These are phyloP conservation scores for Lasiodiplodia hormozganensis DNA, from an alignment of 2,329 filamentous ascomycete species.

Conservation along the genomic window DNA sequence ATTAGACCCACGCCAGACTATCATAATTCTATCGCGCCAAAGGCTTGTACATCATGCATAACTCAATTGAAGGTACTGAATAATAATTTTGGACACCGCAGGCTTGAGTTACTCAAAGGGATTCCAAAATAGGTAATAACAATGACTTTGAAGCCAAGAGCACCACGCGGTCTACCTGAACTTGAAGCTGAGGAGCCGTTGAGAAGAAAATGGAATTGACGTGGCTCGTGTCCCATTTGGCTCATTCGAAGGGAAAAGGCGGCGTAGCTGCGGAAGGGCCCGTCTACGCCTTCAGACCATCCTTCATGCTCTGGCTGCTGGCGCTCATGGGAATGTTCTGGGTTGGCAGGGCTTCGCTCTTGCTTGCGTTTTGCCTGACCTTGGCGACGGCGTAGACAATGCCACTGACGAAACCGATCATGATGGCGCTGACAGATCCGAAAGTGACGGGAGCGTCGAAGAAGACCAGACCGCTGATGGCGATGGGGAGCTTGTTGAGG, in stretches of 20 bases:
- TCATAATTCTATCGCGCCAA: slow-evolving; percentile 12
- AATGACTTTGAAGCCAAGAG: slow-evolving; percentile 9
- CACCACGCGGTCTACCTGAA: neutral
- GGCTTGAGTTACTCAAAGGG: neutral
- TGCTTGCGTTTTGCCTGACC: slow-evolving; percentile 76
- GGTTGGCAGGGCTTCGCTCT: slow-evolving; percentile 68
- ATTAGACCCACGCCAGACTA: slow-evolving; percentile 16
- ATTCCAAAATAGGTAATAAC: slow-evolving; percentile 1
- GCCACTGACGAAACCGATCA: slow-evolving; percentile 88
- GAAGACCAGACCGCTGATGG: slow-evolving; percentile 85
- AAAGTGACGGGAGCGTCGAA: slow-evolving; percentile 94
- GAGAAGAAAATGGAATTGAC: slow-evolving; percentile 1
- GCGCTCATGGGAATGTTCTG: slow-evolving; percentile 78
- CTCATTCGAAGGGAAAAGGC: slow-evolving; percentile 18
- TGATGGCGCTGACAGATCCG: slow-evolving; percentile 89
- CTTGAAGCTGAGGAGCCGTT: neutral
- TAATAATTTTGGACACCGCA: slow-evolving; percentile 9
- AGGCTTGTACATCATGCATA: slow-evolving; percentile 23
- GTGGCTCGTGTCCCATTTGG: slow-evolving; percentile 5
- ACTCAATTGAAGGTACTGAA: neutral
- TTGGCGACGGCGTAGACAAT: slow-evolving; percentile 90
- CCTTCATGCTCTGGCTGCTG: slow-evolving; percentile 88
- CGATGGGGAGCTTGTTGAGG: slow-evolving; percentile 96
- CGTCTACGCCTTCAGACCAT: slow-evolving; percentile 70
- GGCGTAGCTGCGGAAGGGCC: neutral